Evolutionary conservation across 257 asterid genomes (phyloP), one percentile per base, ranked within the genome.

Genomic region (Rehmannia glutinosa): DNA sequence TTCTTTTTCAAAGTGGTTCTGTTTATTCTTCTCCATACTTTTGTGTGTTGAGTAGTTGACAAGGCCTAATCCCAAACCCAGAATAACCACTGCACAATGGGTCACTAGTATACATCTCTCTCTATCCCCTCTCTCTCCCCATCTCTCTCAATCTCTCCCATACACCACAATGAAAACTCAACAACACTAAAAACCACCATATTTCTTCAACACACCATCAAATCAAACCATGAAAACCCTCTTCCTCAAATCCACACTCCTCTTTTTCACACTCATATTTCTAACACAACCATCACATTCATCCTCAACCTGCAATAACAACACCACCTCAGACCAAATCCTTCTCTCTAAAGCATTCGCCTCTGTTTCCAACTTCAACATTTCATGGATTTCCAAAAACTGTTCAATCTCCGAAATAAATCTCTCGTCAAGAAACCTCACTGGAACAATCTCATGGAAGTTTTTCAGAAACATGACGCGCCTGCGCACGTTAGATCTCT

Each of bases 381-480:
- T 75, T 17, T 74, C 91, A 5, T 86, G 89, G 95, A 72, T 89
- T 58, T 16, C 7, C 74, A 56, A 27, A 2, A 72, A 41, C 38
- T 64, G 73, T 39, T 77, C 82, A 6, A 50, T 92, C 55, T 69
- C 75, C 3, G 73, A 75, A 13, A 62, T 93, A 1, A 68, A 65
- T 0, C 88, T 93, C 36, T 16, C 91, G 0, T 84, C 97, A 1
- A 78, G 75, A 69, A 90, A 88, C 28, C 95, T 93, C 56, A 74
- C 60, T 36, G 99, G 99, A 65, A 38, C 80, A 0, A 43, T 93
- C 46, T 81, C 97, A 23, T 93, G 97, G 99, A 88, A 78, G 17
- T 84, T 66, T 68, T 74, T 93, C 41, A 68, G 12, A 15, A 85
- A 90, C 65, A 70, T 90, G 77, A 77, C 97, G n/a, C 73, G 32